These are phyloP conservation scores for Boletus vermiculosoides DNA, from an alignment of 768 basidiomycete genomes.

Conservation along the genomic window DNA sequence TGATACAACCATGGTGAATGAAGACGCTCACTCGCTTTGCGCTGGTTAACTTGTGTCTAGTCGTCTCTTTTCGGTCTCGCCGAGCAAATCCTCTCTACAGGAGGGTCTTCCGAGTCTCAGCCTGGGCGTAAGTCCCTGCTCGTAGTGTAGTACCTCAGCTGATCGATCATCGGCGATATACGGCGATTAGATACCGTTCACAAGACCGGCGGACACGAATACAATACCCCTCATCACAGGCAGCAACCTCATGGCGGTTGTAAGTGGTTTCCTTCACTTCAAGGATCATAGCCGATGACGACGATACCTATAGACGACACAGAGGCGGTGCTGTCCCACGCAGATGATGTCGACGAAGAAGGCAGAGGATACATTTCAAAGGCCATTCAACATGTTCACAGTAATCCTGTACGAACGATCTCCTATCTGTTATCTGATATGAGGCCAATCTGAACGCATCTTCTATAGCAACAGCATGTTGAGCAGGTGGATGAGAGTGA, in stretches of 20 bases:
- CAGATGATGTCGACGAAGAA: constrained; percentile 27
- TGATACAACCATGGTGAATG: constrained; percentile 25
- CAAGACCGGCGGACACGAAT: constrained; percentile 66
- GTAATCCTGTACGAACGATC: constrained; percentile 16
- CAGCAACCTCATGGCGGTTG: constrained; percentile 26
- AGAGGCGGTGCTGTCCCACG: constrained; percentile 57
- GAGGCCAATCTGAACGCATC: neutral
- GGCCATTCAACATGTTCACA: constrained; percentile 23
- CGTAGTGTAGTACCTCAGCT: neutral
- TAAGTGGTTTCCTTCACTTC: constrained; percentile 13
- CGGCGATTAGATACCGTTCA: constrained; percentile 38
- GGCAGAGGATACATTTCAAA: constrained; percentile 11
- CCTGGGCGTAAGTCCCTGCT: constrained; percentile 5
- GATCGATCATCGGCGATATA: constrained; percentile 12
- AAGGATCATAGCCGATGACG: constrained; percentile 8
- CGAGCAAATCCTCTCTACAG: constrained; percentile 57
- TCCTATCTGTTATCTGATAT: neutral
- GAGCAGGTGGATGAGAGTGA: constrained; percentile 11
- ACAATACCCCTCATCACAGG: constrained; percentile 54
- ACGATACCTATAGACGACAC: constrained; percentile 50
- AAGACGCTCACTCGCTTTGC: neutral
- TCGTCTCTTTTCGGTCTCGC: constrained; percentile 70
- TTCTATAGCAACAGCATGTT: constrained; percentile 14
- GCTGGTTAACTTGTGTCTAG: constrained; percentile 34
- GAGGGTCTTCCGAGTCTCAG: constrained; percentile 1